Evolutionary conservation across 2,329 filamentous ascomycete species (phyloP).

Genomic region (Diaporthe citri): DNA sequence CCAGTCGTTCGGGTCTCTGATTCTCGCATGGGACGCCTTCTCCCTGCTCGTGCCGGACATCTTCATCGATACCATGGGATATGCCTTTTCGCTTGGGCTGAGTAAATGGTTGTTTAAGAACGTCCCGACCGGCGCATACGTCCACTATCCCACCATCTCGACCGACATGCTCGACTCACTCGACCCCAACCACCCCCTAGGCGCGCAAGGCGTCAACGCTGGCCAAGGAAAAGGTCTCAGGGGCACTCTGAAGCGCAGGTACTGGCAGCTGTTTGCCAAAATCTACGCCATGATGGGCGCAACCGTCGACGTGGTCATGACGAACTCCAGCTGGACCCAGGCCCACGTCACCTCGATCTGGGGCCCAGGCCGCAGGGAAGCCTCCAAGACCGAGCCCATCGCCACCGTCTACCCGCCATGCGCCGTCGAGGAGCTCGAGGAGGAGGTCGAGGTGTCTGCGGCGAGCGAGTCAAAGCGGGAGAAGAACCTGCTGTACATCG

Average conservation of each 20-base stretch:
- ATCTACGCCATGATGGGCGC: conserved; percentile 87
- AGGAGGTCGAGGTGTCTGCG: conserved; percentile 77
- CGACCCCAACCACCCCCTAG: conserved; percentile 70
- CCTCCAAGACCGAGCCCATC: conserved; percentile 65
- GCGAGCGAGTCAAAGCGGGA: conserved; percentile 78
- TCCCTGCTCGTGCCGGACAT: conserved; percentile 92
- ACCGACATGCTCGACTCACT: conserved; percentile 96
- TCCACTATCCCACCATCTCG: conserved; percentile 98
- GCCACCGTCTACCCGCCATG: conserved; percentile 91
- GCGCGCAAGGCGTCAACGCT: conserved; percentile 81
- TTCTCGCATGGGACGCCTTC: conserved; percentile 93
- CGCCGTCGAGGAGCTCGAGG: conserved; percentile 85
- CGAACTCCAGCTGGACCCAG: conserved; percentile 96
- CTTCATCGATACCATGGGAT: conserved; percentile 98
- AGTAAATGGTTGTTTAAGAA: conserved; percentile 84
- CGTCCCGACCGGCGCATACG: conserved; percentile 91
- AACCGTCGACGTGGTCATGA: conserved; percentile 94
- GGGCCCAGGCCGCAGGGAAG: conserved; percentile 68
- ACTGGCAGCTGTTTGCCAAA: conserved; percentile 88
- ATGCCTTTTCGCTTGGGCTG: conserved; percentile 88
- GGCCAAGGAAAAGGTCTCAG: conserved; percentile 81
- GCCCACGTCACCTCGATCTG: conserved; percentile 84
- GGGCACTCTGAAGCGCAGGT: conserved; percentile 79
- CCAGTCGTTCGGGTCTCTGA: conserved; percentile 90
- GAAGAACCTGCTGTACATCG: conserved; percentile 88